Evolutionary conservation across 768 basidiomycete species (phyloP).

Genomic region (Naematelia encephala): DNA sequence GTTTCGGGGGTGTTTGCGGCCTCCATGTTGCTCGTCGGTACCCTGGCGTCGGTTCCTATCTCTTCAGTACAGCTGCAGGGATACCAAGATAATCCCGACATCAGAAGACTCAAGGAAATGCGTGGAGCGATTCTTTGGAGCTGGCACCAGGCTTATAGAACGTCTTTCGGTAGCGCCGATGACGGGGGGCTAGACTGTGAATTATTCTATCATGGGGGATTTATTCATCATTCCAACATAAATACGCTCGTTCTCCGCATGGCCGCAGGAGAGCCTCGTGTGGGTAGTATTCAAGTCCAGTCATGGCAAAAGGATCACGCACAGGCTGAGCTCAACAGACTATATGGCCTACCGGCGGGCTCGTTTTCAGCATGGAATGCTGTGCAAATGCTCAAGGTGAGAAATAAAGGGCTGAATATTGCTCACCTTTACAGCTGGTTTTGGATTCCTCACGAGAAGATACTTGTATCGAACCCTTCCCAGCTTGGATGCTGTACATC

Average conservation of each 20-base stretch:
- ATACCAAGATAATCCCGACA: neutral
- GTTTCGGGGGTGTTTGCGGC: neutral
- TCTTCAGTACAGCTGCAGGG: neutral
- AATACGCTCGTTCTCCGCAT: neutral
- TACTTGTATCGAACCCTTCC: neutral
- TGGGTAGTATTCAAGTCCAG: neutral
- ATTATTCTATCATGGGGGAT: neutral
- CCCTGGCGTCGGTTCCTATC: neutral
- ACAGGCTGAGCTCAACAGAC: neutral
- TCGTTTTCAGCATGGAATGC: neutral
- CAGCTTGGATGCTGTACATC: neutral
- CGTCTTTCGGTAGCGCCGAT: neutral
- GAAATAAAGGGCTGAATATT: neutral
- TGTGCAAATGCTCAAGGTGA: neutral
- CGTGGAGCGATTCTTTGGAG: neutral
- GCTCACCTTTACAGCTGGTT: neutral
- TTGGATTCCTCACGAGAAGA: neutral
- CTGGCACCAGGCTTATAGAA: neutral
- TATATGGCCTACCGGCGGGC: neutral
- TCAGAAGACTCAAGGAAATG: neutral
- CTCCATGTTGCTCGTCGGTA: neutral
- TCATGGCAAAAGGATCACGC: neutral
- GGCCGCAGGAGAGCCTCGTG: neutral
- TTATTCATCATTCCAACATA: neutral
- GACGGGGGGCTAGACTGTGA: neutral